Evolutionary conservation across 2,329 filamentous ascomycete species (phyloP).

Genomic region (Orbilia ellipsospora): DNA sequence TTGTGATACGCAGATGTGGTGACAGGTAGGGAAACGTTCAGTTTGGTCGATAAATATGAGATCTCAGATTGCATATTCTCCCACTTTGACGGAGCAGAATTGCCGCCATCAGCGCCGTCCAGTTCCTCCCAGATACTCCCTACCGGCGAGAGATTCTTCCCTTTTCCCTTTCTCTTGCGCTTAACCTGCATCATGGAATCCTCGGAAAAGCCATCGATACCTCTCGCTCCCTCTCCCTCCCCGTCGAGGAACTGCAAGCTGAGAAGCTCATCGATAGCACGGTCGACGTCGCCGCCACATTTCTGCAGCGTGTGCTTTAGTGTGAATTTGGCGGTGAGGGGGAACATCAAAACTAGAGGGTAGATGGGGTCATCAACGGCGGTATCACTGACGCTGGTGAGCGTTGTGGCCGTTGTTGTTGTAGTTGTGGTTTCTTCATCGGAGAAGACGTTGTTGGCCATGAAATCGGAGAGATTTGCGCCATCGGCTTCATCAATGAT

Average conservation of each 20-base stretch:
- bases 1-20: constrained; percentile 57
- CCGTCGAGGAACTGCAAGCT: constrained; percentile 55
- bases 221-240: constrained; percentile 55
- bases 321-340: constrained; percentile 49
- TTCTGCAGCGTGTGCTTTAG: constrained; percentile 56
- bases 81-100: constrained; percentile 54
- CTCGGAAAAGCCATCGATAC: constrained; percentile 57
- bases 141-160: constrained; percentile 28
- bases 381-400: constrained; percentile 53
- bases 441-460: constrained; percentile 37
- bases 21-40: constrained; percentile 52
- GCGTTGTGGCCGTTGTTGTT: neutral
- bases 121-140: constrained; percentile 48
- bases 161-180: constrained; percentile 48
- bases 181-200: constrained; percentile 38
- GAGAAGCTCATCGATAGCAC: constrained; percentile 57
- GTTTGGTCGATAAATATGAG: constrained; percentile 53
- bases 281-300: constrained; percentile 54
- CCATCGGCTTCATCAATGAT: constrained; percentile 56
- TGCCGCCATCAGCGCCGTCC: constrained; percentile 3
- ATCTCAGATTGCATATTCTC: constrained; percentile 57
- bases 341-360: constrained; percentile 57
- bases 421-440: constrained; percentile 57
- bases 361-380: constrained; percentile 29
- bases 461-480: constrained; percentile 54